A percentile compares a stretch with the other conserved stretches of the same genome.
These are phyloP conservation scores for Spongispora temasekensis DNA, from an alignment of 1,284 basidiomycete genomes.

Conservation along the genomic window DNA sequence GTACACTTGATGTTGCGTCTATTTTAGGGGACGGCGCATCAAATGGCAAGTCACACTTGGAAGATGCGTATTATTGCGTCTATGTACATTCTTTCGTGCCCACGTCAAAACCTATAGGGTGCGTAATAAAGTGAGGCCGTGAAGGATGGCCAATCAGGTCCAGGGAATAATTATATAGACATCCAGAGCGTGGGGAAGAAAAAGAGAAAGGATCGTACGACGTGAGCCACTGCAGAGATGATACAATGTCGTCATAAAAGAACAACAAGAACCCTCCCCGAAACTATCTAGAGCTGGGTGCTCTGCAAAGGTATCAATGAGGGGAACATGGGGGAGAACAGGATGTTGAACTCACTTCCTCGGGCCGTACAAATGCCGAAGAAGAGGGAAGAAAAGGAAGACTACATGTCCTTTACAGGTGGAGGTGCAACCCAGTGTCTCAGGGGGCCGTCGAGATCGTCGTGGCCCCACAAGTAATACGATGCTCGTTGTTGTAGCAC, in stretches of 20 bases:
- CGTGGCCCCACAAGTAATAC: conserved; percentile 38
- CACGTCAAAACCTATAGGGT: not conserved
- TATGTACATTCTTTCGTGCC: not conserved
- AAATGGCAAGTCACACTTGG: too few species aligned
- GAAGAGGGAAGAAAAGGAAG: not conserved
- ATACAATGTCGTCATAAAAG: too few species aligned
- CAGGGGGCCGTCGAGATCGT: conserved; percentile 20
- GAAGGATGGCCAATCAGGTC: not conserved
- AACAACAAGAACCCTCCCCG: too few species aligned
- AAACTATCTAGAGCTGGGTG: too few species aligned
- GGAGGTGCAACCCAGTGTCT: conserved; percentile 35
- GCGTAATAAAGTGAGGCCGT: not conserved
- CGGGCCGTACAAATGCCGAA: not conserved
- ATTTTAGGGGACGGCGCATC: too few species aligned
- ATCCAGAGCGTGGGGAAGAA: not conserved
- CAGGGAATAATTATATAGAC: not conserved
- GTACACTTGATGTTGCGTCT: too few species aligned
- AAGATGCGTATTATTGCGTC: not conserved
- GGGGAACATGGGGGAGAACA: not conserved
- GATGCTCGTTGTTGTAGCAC: conserved; percentile 31
- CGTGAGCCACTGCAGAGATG: too few species aligned
- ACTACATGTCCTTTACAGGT: conserved; percentile 30
- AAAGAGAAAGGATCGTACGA: too few species aligned
- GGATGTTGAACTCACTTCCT: conserved; percentile 15
- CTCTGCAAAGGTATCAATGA: conserved; percentile 11